These are phyloP conservation scores for Lentinula aciculospora DNA, from an alignment of 768 basidiomycete species.

Conservation along the genomic window DNA sequence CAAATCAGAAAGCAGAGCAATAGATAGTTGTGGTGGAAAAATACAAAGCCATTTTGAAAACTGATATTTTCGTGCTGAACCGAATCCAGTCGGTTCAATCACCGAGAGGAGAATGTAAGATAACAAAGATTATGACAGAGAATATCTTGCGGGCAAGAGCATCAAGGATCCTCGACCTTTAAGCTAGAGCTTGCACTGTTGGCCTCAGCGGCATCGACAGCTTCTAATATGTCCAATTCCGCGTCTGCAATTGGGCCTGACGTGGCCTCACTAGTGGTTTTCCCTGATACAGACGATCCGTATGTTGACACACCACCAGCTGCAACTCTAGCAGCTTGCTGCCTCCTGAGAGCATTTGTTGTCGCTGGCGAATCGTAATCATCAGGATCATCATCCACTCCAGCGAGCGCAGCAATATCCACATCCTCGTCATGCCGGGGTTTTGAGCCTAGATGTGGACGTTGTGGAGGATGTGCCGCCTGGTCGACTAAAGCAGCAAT, in stretches of 20 bases:
- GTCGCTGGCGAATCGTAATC: conserved; percentile 4
- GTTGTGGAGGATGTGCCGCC: neutral
- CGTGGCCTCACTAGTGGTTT: neutral
- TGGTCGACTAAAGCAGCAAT: conserved; percentile 2
- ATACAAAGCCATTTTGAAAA: neutral
- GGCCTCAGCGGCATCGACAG: conserved; percentile 8
- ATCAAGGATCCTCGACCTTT: neutral
- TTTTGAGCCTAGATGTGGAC: neutral
- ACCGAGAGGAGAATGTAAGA: neutral
- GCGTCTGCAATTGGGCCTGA: conserved; percentile 1
- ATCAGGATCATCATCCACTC: conserved; percentile 12
- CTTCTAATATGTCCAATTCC: conserved; percentile 4
- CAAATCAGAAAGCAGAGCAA: neutral
- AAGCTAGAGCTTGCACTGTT: conserved; percentile 1
- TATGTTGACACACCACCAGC: neutral
- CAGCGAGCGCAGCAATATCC: conserved; percentile 9
- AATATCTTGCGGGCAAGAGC: neutral
- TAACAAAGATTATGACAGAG: neutral
- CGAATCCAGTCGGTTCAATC: neutral
- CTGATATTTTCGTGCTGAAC: neutral
- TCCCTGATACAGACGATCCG: neutral
- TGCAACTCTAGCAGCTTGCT: neutral
- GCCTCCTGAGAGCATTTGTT: neutral
- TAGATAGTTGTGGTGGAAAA: neutral
- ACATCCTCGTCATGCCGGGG: conserved; percentile 2